phyloP scores from a whole-genome alignment of 768 basidiomycete genomes.

The Rhodosporidiobolus odoratus region DNA sequence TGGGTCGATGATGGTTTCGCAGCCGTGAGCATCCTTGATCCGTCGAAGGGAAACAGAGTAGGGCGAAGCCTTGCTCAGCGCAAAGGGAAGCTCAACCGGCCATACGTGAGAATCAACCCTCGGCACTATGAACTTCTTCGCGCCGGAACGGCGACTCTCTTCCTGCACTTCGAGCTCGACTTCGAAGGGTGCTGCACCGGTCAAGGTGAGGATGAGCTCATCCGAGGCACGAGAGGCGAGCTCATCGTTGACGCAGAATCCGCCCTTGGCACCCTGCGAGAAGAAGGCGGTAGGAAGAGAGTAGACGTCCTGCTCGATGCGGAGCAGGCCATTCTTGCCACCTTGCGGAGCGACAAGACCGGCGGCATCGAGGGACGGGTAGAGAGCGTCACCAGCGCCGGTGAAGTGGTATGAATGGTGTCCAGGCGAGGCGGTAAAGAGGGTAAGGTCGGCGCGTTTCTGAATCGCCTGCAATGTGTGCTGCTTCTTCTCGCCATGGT shows the following conservation, averaged over 20 bases:
- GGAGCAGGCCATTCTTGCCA: conserved; percentile 12
- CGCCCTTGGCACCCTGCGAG: conserved; percentile 17
- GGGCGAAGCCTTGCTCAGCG: conserved; percentile 71
- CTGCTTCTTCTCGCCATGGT: conserved; percentile 12
- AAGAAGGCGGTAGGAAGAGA: conserved; percentile 37
- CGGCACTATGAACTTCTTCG: conserved; percentile 57
- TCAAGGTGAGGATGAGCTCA: conserved; percentile 63
- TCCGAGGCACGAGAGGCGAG: conserved; percentile 23
- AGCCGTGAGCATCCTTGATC: conserved; percentile 72
- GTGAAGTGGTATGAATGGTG: conserved; percentile 39
- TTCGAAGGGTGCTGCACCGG: conserved; percentile 80
- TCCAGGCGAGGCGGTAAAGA: conserved; percentile 37
- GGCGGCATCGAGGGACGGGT: conserved; percentile 14
- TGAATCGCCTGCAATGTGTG: conserved; percentile 38
- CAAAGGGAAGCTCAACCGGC: conserved; percentile 65
- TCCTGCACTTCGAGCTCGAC: conserved; percentile 62
- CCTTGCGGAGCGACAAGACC: conserved; percentile 22
- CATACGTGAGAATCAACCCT: conserved; percentile 55
- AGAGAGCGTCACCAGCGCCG: conserved; percentile 39
- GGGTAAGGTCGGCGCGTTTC: conserved; percentile 35
- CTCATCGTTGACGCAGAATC: conserved; percentile 41
- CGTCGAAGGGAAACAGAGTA: conserved; percentile 73
- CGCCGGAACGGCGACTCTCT: conserved; percentile 57
- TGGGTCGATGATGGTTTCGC: conserved; percentile 67
- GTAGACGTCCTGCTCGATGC: conserved; percentile 41